A percentile compares a stretch with the other conserved stretches of the same genome.
phyloP scores from a whole-genome alignment of 225 moss, liverwort and hornwort species.

The Takakia lepidozioides region DNA sequence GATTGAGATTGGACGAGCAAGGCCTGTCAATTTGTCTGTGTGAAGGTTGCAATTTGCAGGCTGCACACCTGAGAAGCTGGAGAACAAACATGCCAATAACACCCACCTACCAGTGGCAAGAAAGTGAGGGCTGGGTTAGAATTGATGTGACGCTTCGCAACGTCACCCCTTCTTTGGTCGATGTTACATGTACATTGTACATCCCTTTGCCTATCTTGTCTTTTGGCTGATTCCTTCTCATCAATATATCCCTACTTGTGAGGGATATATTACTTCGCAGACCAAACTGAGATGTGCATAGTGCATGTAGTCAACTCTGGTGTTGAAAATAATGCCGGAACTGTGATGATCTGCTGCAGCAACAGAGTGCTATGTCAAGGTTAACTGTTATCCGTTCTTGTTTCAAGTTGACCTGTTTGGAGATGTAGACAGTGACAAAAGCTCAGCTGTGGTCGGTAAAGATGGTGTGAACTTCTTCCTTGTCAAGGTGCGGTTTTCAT shows the following conservation, averaged over 20 bases:
- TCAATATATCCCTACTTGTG: no score
- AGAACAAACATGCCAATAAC: slow-evolving; percentile 34
- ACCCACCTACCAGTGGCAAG: slow-evolving; percentile 32
- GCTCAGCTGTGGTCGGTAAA: slow-evolving; percentile 55
- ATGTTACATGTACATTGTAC: slow-evolving; percentile 27
- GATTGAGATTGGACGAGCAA: no score
- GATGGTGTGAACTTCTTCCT: slow-evolving; percentile 63
- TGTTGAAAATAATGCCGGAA: no score
- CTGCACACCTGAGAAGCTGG: not conserved
- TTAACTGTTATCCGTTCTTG: slow-evolving; percentile 67
- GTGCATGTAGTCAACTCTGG: no score
- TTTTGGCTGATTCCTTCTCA: no score
- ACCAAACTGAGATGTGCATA: no score
- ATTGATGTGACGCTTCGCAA: slow-evolving; percentile 33
- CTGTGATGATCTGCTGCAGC: slow-evolving; percentile 14
- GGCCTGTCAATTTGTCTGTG: no score
- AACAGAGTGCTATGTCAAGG: slow-evolving; percentile 80
- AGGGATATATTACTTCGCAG: no score
- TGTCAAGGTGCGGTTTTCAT: slow-evolving; percentile 64
- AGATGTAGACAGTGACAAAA: slow-evolving; percentile 53
- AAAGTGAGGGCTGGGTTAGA: slow-evolving; percentile 45
- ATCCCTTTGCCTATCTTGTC: not conserved
- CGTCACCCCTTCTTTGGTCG: slow-evolving; percentile 26
- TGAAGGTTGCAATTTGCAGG: no score
- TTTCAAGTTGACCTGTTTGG: slow-evolving; percentile 69